Evolutionary conservation across 371 early-diverging fungal genomes (phyloP), one percentile per base, ranked within the genome.

Genomic region (Coemansia sp.): DNA sequence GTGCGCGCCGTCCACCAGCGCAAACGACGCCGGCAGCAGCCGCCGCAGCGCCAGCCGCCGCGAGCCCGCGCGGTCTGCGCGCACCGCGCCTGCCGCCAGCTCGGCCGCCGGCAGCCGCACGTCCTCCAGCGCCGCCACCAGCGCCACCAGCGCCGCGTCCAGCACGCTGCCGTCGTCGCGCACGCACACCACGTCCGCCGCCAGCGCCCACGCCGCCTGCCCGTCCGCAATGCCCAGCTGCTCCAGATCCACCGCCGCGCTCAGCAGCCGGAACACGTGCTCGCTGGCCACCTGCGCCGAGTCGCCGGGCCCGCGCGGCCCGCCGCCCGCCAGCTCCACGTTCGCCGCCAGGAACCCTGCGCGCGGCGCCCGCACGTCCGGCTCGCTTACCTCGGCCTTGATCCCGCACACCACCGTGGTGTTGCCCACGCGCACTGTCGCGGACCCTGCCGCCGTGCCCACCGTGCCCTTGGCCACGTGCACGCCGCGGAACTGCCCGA

Each of bases 301-400:
- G 61, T 93, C 92, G 41, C 86, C 79, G 3, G 96, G 96, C 39
- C 95, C 88, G n/a, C 96, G 96, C 16, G 92, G 87, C 39, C 84
- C 84, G 78, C 92, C 93, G 32, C 85, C 77, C 26, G 92, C 89
- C 55, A 96, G 78, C 61, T 95, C 95, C 9, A 97, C 84, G 73
- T 95, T 97, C 4, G 95, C 93, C 9, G 94, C 93, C 88, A 97
- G 78, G 66, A 84, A 95, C 10, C 96, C 98, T 59, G 85, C 72
- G 49, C 82, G 75, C 14, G 93, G 93, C 20, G 49, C 60, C 62
- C 80, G 83, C 10, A 90, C 70, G 40, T 79, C 83, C 16, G 98
- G 96, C 63, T 88, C 89, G 49, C 93, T 84, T 1, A 96, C 92
- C 78, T 96, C 95, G n/a, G 93, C 96, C 70, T 95, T 95, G 55